Base-by-base conservation (phyloP, 2,329 filamentous ascomycete species). In the Pseudogymnoascus sp. region DNA sequence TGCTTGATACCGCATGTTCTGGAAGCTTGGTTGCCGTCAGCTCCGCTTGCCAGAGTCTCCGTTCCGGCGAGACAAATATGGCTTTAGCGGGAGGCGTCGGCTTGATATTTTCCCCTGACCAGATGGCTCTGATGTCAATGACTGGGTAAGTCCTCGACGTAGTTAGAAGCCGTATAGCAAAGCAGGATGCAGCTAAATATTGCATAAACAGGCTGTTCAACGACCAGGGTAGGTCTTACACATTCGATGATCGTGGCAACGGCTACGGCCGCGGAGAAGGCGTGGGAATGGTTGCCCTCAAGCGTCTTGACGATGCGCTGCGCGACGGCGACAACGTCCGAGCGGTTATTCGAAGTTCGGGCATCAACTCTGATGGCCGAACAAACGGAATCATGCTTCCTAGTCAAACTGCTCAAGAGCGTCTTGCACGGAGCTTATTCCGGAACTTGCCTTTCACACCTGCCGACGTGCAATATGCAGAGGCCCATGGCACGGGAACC, bases 1-100 rank as follows among this genome's bases (percentile, higher is more conserved):
- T 66, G 3, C 10, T 68, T 19, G 66, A 68, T 28, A 68, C 66
- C 8, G 67, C 59, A 9, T 68, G 64, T 21, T 64, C 64, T 19
- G 61, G 79, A 3, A 81, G 81, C 50, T 74, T 86, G 15, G 78
- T 83, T 2, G 79, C 80, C 0, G 73, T 85, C 3, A 80, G 85
- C 68, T 72, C 81, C 40, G 82, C 80, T 1, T 78, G 78, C 44
- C 71, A 74, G 50, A 69, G 67, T 19, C 61, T 77, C 11, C 67
- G 69, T 10, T 66, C 62, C 13, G 68, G 71, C 9, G 72, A 74
- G 21, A 71, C 70, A 7, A 64, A 67, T 7, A 68, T 71, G 40
- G 70, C 44, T 21, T 33, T 67, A 6, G 61, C 63, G 17, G 57
- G 35, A 2, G 60, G 64, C 11, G 21, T 21, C 2, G 60, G 67